A percentile compares a stretch with the other conserved stretches of the same genome.
phyloP scores from a whole-genome alignment of 2,329 filamentous ascomycete genomes.

The Hymenoscyphus linearis region DNA sequence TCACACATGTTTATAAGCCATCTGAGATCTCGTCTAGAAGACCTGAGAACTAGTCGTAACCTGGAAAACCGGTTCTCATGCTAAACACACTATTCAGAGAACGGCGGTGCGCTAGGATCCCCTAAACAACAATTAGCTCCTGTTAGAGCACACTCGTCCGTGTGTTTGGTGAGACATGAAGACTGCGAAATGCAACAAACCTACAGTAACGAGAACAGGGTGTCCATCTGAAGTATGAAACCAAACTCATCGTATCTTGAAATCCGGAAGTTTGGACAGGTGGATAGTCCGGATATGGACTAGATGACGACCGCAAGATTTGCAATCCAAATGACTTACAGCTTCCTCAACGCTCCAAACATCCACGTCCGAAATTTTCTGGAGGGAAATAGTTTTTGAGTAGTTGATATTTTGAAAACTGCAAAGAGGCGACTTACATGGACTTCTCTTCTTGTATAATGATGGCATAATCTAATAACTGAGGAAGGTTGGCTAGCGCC shows the following conservation, averaged over 20 bases:
- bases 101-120: neutral
- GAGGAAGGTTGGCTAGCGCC: neutral
- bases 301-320: neutral
- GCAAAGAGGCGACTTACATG: too few relatives aligned
- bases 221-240: neutral
- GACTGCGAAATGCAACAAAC: slow-evolving; percentile 1
- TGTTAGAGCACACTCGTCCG: neutral
- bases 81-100: neutral
- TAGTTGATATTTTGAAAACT: too few relatives aligned
- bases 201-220: too few relatives aligned
- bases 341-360: neutral
- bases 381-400: too few relatives aligned
- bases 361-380: too few relatives aligned
- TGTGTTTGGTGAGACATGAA: neutral
- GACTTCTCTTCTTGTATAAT: too few relatives aligned
- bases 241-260: neutral
- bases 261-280: neutral
- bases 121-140: neutral
- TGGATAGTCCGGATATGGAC: neutral
- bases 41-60: neutral
- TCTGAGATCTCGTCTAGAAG: too few relatives aligned
- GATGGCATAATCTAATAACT: too few relatives aligned
- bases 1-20: too few relatives aligned
- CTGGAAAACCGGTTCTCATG: neutral
- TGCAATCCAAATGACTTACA: neutral